Base-by-base conservation (phyloP, 179 eudicot genomes). In the Silene coronaria region DNA sequence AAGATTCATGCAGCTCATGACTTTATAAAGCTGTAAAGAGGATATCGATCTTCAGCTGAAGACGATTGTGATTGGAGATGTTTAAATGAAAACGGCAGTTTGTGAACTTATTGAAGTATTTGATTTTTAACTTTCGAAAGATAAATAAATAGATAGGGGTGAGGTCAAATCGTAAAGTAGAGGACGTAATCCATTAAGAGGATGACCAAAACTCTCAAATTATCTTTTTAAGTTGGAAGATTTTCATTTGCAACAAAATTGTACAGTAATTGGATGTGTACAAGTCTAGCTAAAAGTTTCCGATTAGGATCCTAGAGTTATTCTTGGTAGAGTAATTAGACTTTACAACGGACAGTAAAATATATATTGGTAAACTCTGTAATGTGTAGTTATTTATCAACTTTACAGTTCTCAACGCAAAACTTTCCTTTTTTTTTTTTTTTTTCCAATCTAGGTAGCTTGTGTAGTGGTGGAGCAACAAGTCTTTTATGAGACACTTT, bases 21-120 rank as follows among this genome's bases (percentile, higher is more conserved):
- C 72, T 19, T 42, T 70, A 32, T 45, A 1, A 45, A 23, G 60
- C 73, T 45, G 59, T 46, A 45, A 0, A 24, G 22, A 70, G 22
- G 26, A 45, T 10, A 24, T 21, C 2, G 21, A 16, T 6, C 26
- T 63, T 46, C 30, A 70, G 73, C 30, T 24, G 13, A 22, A 48
- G 12, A 45, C 12, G 60, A 45, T 70, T 45, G 22, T 45, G 72
- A 46, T 67, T 70, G 22, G 60, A 16, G 60, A 70, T 70, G 59
- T 36, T 38, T 24, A 38, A 36, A 19, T 21, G 51, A 67, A 14
- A 7, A 17, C 24, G 14, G 24, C 24, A 67, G 51, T 12, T 60
- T 7, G 10, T 26, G 30, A 36, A 27, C 28, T 7, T 32, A 58
- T 66, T 32, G 27, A 19, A 12, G 60, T 67, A 6, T n/a, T 9